Conservation (phyloP, 2,329 filamentous ascomycete species). For the Ceratocystis alfenasii region DNA sequence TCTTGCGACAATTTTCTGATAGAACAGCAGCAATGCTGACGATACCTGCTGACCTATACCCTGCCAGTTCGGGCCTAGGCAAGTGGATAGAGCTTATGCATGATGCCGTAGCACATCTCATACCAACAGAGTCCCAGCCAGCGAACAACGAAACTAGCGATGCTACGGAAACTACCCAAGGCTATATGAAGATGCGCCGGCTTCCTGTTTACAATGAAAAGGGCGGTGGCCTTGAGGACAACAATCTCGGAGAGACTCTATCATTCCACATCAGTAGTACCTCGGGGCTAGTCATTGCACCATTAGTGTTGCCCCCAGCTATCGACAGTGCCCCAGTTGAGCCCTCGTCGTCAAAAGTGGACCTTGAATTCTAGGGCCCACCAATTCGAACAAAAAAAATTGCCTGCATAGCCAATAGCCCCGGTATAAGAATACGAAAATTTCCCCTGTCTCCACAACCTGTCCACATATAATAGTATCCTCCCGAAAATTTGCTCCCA, state of each 20-base stretch:
- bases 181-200: conserved; percentile 70
- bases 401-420: not conserved
- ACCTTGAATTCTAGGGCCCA: conserved; percentile 31
- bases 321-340: conserved; percentile 45
- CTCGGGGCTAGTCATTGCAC: conserved; percentile 70
- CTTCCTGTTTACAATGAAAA: conserved; percentile 79
- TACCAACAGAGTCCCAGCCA: conserved; percentile 19
- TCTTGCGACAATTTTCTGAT: conserved; percentile 55
- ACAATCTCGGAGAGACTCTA: conserved; percentile 67
- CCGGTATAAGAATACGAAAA: conserved; percentile 12
- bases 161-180: conserved; percentile 36
- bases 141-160: conserved; percentile 15
- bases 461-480: not conserved
- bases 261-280: conserved; percentile 77
- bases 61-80: conserved; percentile 60
- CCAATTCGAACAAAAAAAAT: not conserved
- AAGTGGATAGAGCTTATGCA: conserved; percentile 76
- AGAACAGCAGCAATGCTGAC: conserved; percentile 63
- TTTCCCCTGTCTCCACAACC: conserved; percentile 7
- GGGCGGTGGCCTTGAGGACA: conserved; percentile 61
- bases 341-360: conserved; percentile 27
- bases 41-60: conserved; percentile 67
- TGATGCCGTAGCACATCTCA: conserved; percentile 76
- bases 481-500: conserved; percentile 12
- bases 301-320: conserved; percentile 78